Conservation (phyloP, 2,329 filamentous ascomycete species). For the Domatiomyces globalis region DNA sequence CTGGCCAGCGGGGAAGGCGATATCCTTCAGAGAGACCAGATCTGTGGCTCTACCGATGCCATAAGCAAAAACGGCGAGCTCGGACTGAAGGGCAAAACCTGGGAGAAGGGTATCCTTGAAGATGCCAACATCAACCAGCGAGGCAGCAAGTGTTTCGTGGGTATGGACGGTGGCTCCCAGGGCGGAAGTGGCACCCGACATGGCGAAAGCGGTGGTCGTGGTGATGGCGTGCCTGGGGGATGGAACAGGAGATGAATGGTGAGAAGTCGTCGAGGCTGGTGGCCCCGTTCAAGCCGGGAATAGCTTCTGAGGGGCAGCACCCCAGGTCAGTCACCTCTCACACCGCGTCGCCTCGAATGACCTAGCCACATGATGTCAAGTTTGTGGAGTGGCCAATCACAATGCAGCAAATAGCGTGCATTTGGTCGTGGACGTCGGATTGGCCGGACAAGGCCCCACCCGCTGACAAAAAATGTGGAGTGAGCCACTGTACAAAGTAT, state of each 20-base stretch:
- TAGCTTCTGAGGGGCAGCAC: background rate
- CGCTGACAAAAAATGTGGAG: no score
- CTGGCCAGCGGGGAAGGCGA: constrained; percentile 42
- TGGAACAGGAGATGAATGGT: background rate
- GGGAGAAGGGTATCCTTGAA: constrained; percentile 40
- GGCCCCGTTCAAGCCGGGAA: no score
- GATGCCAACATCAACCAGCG: constrained; percentile 32
- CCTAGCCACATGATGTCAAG: background rate
- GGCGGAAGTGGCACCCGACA: background rate
- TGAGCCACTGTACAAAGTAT: no score
- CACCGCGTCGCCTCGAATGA: background rate
- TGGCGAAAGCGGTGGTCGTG: background rate
- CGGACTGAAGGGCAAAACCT: constrained; percentile 40
- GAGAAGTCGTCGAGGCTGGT: background rate
- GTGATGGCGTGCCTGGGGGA: background rate
- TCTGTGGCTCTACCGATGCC: constrained; percentile 38
- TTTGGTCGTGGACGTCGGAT: background rate
- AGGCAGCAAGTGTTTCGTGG: background rate
- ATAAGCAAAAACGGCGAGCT: constrained; percentile 40
- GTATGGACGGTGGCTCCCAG: background rate
- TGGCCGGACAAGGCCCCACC: background rate
- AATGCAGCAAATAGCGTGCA: background rate
- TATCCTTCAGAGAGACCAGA: constrained; percentile 47
- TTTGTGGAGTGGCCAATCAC: background rate
- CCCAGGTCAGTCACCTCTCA: background rate